phyloP scores from a whole-genome alignment of 75 land plant species.

The Picea glauca region DNA sequence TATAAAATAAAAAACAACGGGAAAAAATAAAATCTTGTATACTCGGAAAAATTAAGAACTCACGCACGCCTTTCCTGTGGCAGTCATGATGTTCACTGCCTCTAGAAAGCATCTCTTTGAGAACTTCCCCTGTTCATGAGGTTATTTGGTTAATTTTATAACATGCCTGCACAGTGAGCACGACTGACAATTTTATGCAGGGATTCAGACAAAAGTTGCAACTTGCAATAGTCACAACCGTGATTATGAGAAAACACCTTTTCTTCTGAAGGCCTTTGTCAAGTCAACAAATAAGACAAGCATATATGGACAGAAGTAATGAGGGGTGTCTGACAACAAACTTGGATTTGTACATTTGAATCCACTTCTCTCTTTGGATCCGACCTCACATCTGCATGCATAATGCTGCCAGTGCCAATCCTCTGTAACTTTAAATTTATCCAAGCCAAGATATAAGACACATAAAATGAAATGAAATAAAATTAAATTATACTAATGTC shows the following conservation, averaged over 20 bases:
- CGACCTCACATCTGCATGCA: background rate
- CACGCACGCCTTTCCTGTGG: slow-evolving; percentile 73
- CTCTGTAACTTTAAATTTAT: background rate
- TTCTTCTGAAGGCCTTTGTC: background rate
- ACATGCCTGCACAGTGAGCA: slow-evolving; percentile 30
- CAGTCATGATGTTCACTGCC: slow-evolving; percentile 70
- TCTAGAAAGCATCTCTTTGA: slow-evolving; percentile 57
- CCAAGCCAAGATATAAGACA: background rate
- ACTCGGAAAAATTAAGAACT: background rate
- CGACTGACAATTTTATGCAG: background rate
- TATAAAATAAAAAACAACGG: slow-evolving; percentile 18
- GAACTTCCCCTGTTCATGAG: slow-evolving; percentile 49
- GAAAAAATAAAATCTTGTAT: background rate
- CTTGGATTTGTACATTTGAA: slow-evolving; percentile 5
- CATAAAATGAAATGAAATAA: background rate
- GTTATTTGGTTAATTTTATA: slow-evolving; percentile 65
- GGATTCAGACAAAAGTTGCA: background rate
- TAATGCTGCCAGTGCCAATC: background rate
- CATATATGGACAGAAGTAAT: background rate
- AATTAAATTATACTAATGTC: too few species aligned
- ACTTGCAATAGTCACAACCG: background rate
- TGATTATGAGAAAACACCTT: background rate
- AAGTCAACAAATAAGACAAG: background rate
- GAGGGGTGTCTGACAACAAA: slow-evolving; percentile 41
- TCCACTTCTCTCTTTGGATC: background rate